Evolutionary conservation across 208 protist species (phyloP), one percentile per base, ranked within the genome.

Genomic region (Trypanosoma scelopori): DNA sequence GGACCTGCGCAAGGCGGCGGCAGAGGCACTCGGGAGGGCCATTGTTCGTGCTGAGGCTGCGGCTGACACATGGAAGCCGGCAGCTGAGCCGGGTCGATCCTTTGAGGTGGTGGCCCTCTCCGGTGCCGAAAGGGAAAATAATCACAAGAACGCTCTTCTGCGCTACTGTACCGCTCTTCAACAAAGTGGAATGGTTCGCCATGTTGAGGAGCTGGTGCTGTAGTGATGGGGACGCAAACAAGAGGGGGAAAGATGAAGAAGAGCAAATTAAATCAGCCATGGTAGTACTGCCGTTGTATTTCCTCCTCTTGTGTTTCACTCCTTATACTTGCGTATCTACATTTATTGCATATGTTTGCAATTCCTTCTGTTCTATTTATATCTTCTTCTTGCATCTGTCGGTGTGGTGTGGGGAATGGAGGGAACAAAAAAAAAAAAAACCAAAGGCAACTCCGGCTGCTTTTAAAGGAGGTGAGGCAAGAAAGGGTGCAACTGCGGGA

Each of bases 91-190:
- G 20, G 30, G 22, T 18, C 57, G 28, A 2, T 77, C 81, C 1
- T 87, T 87, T 55, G 82, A 92, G 46, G 65, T 76, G 20, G 32
- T 60, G 5, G 59, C 73, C 25, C 55, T 90, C 5, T 23, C 39
- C 27, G 53, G 58, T 39, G 55, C 74, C 18, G 61, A 79, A 15
- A 39, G n/a, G 1, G 50, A 53, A 27, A 65, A 37, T 27, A 51
- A 72, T 65, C 16, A 66, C 50, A 74, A 72, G 37, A 70, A 74
- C 18, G 66, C 55, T 13, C 27, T 89, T 27, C 37, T 90, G 46
- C 73, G 72, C 1, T 88, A 87, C 55, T 86, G 77, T 58, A 57
- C 73, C 0, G 79, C 79, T 12, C 45, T 91, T 37, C 55, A 82
- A 41, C 43, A 37, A 39, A 70, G 71, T 48, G 68, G 59, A 12